Evolutionary conservation across 495 filamentous ascomycete species (phyloP).

Genomic region (Daldinia concentrica): DNA sequence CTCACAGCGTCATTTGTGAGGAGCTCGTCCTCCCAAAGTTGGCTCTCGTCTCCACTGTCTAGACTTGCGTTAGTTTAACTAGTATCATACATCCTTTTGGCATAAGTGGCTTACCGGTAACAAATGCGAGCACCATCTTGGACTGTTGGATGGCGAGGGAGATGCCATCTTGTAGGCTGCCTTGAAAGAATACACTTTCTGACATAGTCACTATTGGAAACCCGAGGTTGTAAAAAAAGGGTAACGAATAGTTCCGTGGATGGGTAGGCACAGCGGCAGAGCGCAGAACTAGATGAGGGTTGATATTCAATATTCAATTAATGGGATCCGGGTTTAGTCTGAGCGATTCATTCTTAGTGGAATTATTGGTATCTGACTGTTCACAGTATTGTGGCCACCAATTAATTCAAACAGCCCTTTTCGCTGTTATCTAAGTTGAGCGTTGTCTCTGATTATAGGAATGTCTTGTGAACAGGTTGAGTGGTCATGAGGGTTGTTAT

Average conservation of each 20-base stretch:
- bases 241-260: neutral
- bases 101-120: conserved; percentile 54
- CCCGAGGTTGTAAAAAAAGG: neutral
- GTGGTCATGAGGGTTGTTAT: neutral
- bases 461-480: neutral
- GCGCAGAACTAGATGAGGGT: neutral
- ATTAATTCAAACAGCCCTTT: neutral
- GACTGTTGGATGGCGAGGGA: conserved; percentile 71
- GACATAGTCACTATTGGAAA: conserved; percentile 3
- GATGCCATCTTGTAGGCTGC: conserved; percentile 82
- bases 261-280: neutral
- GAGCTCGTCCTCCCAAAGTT: conserved; percentile 79
- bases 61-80: conserved; percentile 10
- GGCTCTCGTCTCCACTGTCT: conserved; percentile 73
- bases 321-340: neutral
- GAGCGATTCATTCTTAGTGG: neutral
- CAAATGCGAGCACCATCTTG: conserved; percentile 58
- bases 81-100: neutral
- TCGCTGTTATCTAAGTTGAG: neutral
- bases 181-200: conserved; percentile 76
- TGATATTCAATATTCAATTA: neutral
- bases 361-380: neutral
- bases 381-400: neutral
- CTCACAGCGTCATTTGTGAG: conserved; percentile 68
- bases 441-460: neutral